Evolutionary conservation across 2,329 filamentous ascomycete genomes (phyloP).

Genomic region (Verticillium nubilum): DNA sequence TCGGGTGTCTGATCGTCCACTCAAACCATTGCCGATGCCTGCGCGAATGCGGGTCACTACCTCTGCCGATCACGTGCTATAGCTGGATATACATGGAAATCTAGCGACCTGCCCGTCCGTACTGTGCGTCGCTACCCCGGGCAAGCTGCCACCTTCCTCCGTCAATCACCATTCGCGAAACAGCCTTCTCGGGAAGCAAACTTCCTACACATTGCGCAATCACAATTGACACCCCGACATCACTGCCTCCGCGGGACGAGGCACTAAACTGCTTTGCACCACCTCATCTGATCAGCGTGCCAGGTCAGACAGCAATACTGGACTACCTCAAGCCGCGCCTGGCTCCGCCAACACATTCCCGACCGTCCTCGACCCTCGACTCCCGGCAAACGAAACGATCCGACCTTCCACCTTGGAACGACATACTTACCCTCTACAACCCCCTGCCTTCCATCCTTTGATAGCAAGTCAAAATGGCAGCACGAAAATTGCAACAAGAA

Average conservation of each 20-base stretch:
- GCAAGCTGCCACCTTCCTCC: not conserved
- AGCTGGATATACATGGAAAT: not conserved
- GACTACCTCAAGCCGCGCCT: not conserved
- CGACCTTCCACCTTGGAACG: not conserved
- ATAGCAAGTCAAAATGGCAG: constrained; percentile 66
- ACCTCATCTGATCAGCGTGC: not conserved
- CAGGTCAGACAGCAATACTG: not conserved
- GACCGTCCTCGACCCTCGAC: no score
- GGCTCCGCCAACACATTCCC: not conserved
- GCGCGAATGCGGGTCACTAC: not conserved
- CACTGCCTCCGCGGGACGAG: not conserved
- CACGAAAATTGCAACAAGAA: constrained; percentile 94
- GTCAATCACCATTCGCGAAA: not conserved
- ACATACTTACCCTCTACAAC: not conserved
- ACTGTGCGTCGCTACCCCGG: not conserved
- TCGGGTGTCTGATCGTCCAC: not conserved
- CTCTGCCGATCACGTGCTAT: not conserved
- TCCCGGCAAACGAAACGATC: not conserved
- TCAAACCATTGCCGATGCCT: not conserved
- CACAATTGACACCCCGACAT: not conserved
- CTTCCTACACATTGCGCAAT: not conserved
- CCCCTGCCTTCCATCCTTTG: not conserved
- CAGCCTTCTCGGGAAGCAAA: not conserved
- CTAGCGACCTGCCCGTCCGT: not conserved
- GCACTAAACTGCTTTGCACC: not conserved